Evolutionary conservation across 2,329 filamentous ascomycete genomes (phyloP), one percentile per base, ranked within the genome.

Genomic region (Ophidiomyces ophidiicola): DNA sequence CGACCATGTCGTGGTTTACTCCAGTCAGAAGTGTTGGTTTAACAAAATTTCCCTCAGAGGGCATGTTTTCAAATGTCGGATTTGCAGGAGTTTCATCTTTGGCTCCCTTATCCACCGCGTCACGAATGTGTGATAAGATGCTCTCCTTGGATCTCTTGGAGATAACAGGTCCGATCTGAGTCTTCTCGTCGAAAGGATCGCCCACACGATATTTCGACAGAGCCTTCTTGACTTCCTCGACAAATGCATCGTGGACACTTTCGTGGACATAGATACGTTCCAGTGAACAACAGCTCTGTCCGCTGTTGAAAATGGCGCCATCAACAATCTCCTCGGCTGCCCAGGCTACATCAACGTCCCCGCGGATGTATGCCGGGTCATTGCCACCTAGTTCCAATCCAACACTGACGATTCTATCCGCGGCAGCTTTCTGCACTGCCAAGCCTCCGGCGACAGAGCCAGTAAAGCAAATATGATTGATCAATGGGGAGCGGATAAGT

Each of bases 271-370:
- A 96, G 14, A 96, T 76, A 23, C 88, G 73, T 65, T 96, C 88
- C 39, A 96, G 70, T 17, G 85, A 82, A 63, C 88, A 96, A 69
- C 88, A 96, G 58, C 85, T 93, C 67, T 96, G 88, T n/a, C 88
- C 88, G 36, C 87, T 94, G 66, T 96, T 96, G 71, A 96, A 96
- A 42, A 96, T 70, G n/a, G 86, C 80, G 14, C 88, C 88, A 51
- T 96, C 88, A 10, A 96, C 85, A 52, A 96, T 90, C 62, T 94
- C 86, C 50, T 82, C 86, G 0, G 88, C 88, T 0, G 81, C 87
- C 88, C 87, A 94, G 33, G 76, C 76, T 33, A 93, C 62, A 56
- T 96, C 86, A 1, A 94, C 85, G 53, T 96, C 88, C 5, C 68
- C 68, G 44, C 88, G 72, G 39, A 96, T 71, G 54, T 94, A 96